Evolutionary conservation across 2,329 filamentous ascomycete genomes (phyloP).

Genomic region (Fusarium proliferatum): DNA sequence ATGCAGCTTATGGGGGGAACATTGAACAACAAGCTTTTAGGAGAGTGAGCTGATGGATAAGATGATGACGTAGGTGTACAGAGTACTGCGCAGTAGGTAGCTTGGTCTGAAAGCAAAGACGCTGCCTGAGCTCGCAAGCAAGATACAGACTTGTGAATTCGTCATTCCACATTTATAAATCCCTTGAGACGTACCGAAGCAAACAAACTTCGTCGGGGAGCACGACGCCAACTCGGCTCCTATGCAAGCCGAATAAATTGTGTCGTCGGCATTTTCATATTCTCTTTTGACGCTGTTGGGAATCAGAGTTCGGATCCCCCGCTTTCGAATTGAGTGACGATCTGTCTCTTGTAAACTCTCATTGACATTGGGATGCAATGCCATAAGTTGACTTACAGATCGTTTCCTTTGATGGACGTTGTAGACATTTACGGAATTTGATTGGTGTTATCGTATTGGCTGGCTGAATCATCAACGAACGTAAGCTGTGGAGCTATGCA

Average conservation of each 20-base stretch:
- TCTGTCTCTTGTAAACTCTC: neutral
- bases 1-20: conserved; percentile 17
- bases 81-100: neutral
- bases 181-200: neutral
- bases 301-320: conserved; percentile 12
- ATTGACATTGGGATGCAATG: neutral
- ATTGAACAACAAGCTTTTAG: conserved; percentile 4
- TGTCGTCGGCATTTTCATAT: neutral
- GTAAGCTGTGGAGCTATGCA: neutral
- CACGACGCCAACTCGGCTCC: conserved; percentile 8
- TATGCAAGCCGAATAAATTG: neutral
- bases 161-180: neutral
- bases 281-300: neutral
- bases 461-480: neutral
- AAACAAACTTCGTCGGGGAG: conserved; percentile 11
- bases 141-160: neutral
- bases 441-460: neutral
- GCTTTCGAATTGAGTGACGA: conserved; percentile 7
- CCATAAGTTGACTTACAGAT: neutral
- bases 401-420: neutral
- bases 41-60: conserved; percentile 21
- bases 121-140: neutral
- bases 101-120: neutral
- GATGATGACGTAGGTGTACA: conserved; percentile 19
- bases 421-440: neutral